These are phyloP conservation scores for Salix exigua DNA, from an alignment of 345 rosid genomes.

Conservation along the genomic window DNA sequence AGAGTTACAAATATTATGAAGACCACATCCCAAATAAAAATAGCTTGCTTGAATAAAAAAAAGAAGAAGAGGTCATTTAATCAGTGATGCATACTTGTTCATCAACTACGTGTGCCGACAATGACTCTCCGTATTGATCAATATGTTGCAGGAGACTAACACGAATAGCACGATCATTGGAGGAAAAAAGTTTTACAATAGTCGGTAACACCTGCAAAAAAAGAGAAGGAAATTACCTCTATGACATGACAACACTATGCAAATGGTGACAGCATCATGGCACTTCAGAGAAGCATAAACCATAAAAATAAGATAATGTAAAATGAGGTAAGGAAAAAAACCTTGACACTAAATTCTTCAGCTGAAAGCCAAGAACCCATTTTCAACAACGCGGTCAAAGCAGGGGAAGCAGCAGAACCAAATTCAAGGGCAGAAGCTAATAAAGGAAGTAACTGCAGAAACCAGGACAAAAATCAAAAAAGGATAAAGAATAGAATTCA, in stretches of 20 bases:
- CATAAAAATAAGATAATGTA: background rate
- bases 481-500: background rate
- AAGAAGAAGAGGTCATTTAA: background rate
- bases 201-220: conserved; percentile 72
- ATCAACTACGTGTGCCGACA: conserved; percentile 81
- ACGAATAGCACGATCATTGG: conserved; percentile 91
- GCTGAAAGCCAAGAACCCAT: conserved; percentile 93
- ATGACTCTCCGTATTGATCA: conserved; percentile 91
- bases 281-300: background rate
- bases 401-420: conserved; percentile 97
- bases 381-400: conserved; percentile 82
- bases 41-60: conserved; percentile 4
- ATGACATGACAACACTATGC: background rate
- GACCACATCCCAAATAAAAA: conserved; percentile 2
- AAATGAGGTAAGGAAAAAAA: conserved; percentile 15
- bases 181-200: conserved; percentile 79
- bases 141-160: conserved; percentile 93
- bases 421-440: conserved; percentile 96
- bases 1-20: background rate
- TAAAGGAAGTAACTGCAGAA: conserved; percentile 86
- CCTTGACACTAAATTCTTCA: conserved; percentile 90
- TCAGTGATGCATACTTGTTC: conserved; percentile 66
- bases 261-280: background rate
- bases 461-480: conserved; percentile 30
- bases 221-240: background rate